Conservation (phyloP, 179 eudicot species). For the Gypsophila paniculata region DNA sequence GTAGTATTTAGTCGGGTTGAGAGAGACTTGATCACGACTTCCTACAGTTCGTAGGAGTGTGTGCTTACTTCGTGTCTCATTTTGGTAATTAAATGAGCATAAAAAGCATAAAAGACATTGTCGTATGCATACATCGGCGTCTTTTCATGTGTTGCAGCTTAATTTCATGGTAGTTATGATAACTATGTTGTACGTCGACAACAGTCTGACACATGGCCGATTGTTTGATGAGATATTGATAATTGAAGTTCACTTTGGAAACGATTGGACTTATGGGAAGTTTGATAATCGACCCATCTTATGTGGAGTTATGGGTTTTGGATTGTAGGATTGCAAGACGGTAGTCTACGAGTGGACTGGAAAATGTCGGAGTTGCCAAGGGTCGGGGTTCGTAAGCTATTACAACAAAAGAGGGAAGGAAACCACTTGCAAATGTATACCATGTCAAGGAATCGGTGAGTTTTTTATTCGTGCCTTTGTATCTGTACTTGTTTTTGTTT, state of each 20-base stretch:
- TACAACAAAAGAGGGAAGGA: constrained; percentile 81
- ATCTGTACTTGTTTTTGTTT: neutral
- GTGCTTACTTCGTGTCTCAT: neutral
- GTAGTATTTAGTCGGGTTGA: neutral
- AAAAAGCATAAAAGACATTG: too few species aligned
- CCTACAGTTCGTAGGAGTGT: neutral
- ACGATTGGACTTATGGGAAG: neutral
- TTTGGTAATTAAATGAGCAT: too few species aligned
- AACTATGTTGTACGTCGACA: too few species aligned
- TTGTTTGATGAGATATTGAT: constrained; percentile 5
- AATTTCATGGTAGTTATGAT: too few species aligned
- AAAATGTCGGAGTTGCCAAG: constrained; percentile 93
- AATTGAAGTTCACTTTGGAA: neutral
- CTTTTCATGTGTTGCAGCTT: too few species aligned
- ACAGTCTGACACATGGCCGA: too few species aligned
- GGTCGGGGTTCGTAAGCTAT: constrained; percentile 69
- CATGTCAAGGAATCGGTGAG: constrained; percentile 86
- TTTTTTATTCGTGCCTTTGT: neutral
- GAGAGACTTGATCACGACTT: neutral
- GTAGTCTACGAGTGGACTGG: constrained; percentile 98
- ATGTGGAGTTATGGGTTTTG: constrained; percentile 1
- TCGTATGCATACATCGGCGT: too few species aligned
- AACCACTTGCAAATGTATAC: constrained; percentile 79
- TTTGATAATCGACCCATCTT: neutral
- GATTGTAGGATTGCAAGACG: constrained; percentile 68